A percentile compares a stretch with the other conserved stretches of the same genome.
Conservation (phyloP, 768 basidiomycete species). For the Termitomyces sp. region DNA sequence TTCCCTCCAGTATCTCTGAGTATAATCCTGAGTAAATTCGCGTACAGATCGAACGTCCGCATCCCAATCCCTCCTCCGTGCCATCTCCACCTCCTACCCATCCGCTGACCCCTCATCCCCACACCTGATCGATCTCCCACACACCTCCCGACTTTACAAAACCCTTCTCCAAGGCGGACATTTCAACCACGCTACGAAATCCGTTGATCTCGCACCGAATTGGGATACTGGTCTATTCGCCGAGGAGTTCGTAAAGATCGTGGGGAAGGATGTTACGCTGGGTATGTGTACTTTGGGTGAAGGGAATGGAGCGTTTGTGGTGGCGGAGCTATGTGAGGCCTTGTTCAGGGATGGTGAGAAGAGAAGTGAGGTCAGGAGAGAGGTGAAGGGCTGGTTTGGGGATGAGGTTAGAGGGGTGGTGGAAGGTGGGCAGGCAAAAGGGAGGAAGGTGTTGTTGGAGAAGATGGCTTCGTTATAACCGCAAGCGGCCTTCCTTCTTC, state of each 20-base stretch:
- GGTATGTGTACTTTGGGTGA: constrained; percentile 55
- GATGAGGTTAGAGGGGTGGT: constrained; percentile 44
- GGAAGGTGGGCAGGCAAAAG: constrained; percentile 59
- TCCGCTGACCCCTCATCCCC: constrained; percentile 43
- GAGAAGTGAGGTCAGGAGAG: constrained; percentile 34
- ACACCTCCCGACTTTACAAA: constrained; percentile 84
- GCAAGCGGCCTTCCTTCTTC: neutral
- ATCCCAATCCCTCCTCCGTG: constrained; percentile 54
- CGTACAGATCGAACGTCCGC: constrained; percentile 69
- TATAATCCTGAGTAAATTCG: neutral
- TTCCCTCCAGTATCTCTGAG: neutral
- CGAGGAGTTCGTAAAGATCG: constrained; percentile 46
- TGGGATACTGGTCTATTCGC: constrained; percentile 68
- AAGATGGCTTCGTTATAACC: constrained; percentile 37
- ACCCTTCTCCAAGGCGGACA: constrained; percentile 89
- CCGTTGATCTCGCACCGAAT: constrained; percentile 46
- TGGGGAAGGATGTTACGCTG: constrained; percentile 49
- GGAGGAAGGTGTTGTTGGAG: constrained; percentile 66
- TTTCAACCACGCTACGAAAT: constrained; percentile 60
- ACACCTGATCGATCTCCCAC: constrained; percentile 79
- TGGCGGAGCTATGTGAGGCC: constrained; percentile 69
- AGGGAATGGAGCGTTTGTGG: constrained; percentile 68
- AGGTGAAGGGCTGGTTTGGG: constrained; percentile 58
- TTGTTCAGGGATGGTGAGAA: constrained; percentile 38
- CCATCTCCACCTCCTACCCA: constrained; percentile 56